Conservation (phyloP, 2,329 filamentous ascomycete species). For the Cryphonectria japonica region DNA sequence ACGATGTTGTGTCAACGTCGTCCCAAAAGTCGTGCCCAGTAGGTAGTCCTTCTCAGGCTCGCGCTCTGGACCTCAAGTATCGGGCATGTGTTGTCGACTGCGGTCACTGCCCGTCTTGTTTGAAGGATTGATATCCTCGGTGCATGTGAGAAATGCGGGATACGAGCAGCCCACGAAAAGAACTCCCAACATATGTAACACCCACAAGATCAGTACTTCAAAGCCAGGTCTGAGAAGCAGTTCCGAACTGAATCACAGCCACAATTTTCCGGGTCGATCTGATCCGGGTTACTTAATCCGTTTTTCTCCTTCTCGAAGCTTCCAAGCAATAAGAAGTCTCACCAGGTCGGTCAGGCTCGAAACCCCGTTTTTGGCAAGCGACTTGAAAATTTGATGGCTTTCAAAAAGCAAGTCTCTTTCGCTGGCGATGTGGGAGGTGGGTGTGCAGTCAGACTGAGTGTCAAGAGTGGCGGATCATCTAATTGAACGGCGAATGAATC, state of each 20-base stretch:
- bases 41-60: neutral
- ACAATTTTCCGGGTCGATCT: neutral
- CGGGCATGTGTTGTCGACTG: neutral
- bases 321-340: neutral
- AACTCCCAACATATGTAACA: neutral
- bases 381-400: neutral
- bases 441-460: neutral
- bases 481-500: neutral
- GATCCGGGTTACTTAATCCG: neutral
- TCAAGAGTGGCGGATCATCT: neutral
- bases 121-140: neutral
- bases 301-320: neutral
- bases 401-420: too few relatives aligned
- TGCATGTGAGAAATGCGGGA: neutral
- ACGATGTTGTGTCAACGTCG: neutral
- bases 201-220: neutral
- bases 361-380: neutral
- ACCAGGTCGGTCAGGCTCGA: neutral
- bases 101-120: neutral
- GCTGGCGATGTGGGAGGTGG: neutral
- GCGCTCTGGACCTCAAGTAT: neutral
- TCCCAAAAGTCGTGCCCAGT: neutral
- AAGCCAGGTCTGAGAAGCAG: neutral
- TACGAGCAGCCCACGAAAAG: neutral
- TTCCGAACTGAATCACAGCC: neutral